Evolutionary conservation across 139 green algal species (phyloP).

Genomic region (Asterochloris sp.): DNA sequence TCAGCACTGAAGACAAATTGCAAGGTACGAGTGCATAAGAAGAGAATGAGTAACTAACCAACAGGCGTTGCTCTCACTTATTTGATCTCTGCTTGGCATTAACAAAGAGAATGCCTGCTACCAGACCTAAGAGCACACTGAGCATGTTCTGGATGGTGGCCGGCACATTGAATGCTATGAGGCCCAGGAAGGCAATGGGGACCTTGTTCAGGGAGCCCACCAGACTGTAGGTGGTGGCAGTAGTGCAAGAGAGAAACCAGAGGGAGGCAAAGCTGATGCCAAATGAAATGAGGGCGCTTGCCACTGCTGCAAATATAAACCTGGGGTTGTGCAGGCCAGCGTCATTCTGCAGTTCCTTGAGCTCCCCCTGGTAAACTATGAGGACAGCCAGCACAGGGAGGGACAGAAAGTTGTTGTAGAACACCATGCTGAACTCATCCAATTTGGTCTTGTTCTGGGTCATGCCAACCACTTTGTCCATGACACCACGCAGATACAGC

Average conservation of each 20-base stretch:
- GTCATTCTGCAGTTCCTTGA: constrained; percentile 34
- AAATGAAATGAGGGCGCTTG: constrained; percentile 54
- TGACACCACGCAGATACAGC: constrained; percentile 74
- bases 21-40: too few relatives aligned
- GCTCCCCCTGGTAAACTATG: constrained; percentile 57
- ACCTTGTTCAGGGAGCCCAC: constrained; percentile 93
- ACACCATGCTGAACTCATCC: constrained; percentile 71
- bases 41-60: background rate
- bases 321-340: constrained; percentile 42
- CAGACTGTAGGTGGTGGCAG: constrained; percentile 87
- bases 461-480: constrained; percentile 66
- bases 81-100: constrained; percentile 32
- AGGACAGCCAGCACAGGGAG: constrained; percentile 75
- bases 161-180: constrained; percentile 74
- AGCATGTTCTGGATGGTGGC: constrained; percentile 74
- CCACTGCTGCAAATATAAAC: constrained; percentile 40
- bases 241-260: constrained; percentile 92
- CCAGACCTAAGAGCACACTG: constrained; percentile 74
- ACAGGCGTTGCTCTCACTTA: background rate
- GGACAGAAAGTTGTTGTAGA: constrained; percentile 94
- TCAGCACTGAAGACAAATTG: too few relatives aligned
- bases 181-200: constrained; percentile 80
- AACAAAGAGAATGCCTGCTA: constrained; percentile 73
- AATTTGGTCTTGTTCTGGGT: constrained; percentile 42
- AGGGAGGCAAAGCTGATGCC: constrained; percentile 79